Conservation (phyloP, 2,329 filamentous ascomycete species). For the Cercospora citrullina region DNA sequence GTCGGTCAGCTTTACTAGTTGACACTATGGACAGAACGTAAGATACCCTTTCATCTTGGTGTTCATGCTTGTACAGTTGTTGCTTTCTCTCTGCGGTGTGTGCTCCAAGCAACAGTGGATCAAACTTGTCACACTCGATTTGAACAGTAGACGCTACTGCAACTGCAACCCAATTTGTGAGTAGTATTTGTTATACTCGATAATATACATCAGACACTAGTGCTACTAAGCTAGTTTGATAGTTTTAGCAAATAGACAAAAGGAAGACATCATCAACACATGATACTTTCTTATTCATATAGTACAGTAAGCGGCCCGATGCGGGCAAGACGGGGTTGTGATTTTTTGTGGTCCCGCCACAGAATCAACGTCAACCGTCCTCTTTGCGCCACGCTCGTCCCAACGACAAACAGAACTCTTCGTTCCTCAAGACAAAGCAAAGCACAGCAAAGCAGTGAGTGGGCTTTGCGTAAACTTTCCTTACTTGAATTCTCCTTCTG, state of each 20-base stretch:
- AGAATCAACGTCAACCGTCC: too few relatives aligned
- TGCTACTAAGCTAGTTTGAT: not conserved
- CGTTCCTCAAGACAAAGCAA: too few relatives aligned
- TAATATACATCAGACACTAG: not conserved
- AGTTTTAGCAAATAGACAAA: not conserved
- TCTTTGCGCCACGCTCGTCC: not conserved
- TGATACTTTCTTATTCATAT: not conserved
- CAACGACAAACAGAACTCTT: too few relatives aligned
- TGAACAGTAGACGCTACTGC: not conserved
- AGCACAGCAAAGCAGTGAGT: not conserved
- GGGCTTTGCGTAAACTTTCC: not conserved
- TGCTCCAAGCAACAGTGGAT: too few relatives aligned
- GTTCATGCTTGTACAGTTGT: too few relatives aligned
- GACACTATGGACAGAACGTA: not conserved
- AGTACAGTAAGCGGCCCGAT: not conserved
- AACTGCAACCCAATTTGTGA: not conserved
- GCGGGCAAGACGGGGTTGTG: not conserved
- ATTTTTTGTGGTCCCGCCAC: not conserved
- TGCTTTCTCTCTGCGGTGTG: too few relatives aligned
- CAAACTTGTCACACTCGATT: too few relatives aligned
- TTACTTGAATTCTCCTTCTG: too few relatives aligned
- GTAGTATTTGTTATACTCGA: not conserved
- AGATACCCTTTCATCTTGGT: not conserved
- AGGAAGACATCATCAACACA: not conserved
- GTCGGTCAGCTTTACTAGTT: not conserved